Evolutionary conservation across 768 basidiomycete species (phyloP).

Genomic region (Atractiella rhizophila): DNA sequence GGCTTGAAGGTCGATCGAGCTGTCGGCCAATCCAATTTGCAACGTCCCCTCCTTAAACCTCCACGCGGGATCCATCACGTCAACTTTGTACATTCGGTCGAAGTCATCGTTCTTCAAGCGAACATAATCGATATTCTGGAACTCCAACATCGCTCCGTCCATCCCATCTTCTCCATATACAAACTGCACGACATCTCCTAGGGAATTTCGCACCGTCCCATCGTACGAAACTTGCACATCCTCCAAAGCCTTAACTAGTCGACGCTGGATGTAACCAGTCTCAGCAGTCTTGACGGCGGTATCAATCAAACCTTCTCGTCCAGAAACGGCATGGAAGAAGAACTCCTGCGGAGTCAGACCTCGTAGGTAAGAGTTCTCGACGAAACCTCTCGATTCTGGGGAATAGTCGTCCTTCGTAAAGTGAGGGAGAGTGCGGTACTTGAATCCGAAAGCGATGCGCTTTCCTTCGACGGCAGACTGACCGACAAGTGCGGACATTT

Average conservation of each 20-base stretch:
- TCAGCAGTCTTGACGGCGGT: constrained; percentile 99
- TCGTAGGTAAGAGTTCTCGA: constrained; percentile 92
- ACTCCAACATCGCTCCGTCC: constrained; percentile 94
- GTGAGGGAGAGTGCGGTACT: constrained; percentile 82
- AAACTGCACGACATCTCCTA: constrained; percentile 88
- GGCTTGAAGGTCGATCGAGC: constrained; percentile 53
- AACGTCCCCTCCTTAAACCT: constrained; percentile 57
- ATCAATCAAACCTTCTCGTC: constrained; percentile 95
- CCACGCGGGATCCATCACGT: constrained; percentile 47
- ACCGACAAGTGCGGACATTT: constrained; percentile 98
- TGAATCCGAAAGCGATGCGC: constrained; percentile 94
- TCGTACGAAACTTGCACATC: constrained; percentile 96
- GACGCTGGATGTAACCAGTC: constrained; percentile 95
- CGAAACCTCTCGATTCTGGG: constrained; percentile 90
- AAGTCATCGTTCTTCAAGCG: constrained; percentile 56
- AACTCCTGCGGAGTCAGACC: constrained; percentile 93
- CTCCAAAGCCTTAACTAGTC: constrained; percentile 89
- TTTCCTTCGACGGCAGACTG: constrained; percentile 96
- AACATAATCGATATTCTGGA: constrained; percentile 75
- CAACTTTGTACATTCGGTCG: constrained; percentile 79
- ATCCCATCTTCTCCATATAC: constrained; percentile 96
- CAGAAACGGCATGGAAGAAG: constrained; percentile 99
- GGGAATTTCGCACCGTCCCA: constrained; percentile 87
- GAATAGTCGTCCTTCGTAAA: constrained; percentile 98
- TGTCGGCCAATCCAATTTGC: constrained; percentile 67